Evolutionary conservation across 1,284 basidiomycete genomes (phyloP).

Genomic region (Apiotrichum montevideense): DNA sequence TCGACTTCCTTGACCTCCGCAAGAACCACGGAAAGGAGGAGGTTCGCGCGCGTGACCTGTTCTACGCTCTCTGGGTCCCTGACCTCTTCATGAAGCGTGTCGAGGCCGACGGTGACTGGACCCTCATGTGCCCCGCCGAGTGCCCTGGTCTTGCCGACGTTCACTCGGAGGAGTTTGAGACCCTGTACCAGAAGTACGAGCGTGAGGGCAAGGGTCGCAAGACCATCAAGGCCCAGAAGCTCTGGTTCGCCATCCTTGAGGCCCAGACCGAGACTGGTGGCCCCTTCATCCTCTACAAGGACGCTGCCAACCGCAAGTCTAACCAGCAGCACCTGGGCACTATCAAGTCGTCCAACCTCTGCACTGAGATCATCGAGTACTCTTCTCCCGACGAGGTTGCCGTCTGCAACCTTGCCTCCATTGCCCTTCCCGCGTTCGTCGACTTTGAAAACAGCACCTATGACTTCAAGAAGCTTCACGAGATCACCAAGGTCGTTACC

Average conservation of each 20-base stretch:
- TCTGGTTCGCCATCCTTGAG: conserved; percentile 97
- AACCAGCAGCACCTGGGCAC: conserved; percentile 99
- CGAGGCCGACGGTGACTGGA: conserved; percentile 82
- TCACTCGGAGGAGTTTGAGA: conserved; percentile 86
- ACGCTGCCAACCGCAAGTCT: conserved; percentile 82
- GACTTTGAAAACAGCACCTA: conserved; percentile 55
- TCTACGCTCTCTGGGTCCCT: conserved; percentile 97
- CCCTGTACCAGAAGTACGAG: conserved; percentile 85
- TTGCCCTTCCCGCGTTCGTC: conserved; percentile 88
- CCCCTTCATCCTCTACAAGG: conserved; percentile 99
- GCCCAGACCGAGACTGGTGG: conserved; percentile 97
- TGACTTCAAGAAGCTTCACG: conserved; percentile 93
- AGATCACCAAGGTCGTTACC: conserved; percentile 85
- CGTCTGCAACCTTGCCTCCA: conserved; percentile 97
- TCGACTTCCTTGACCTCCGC: conserved; percentile 94
- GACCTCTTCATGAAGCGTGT: conserved; percentile 98
- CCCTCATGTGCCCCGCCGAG: conserved; percentile 96
- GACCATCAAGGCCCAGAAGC: conserved; percentile 89
- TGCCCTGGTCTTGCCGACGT: conserved; percentile 87
- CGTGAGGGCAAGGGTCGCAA: conserved; percentile 79
- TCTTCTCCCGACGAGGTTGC: conserved; percentile 96
- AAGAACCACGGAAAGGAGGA: conserved; percentile 99
- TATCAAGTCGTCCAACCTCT: conserved; percentile 98
- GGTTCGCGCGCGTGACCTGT: conserved; percentile 90
- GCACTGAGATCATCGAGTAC: conserved; percentile 99